Evolutionary conservation across 75 land plant genomes (phyloP), one percentile per base, ranked within the genome.

Genomic region (Selaginella moellendorffii): DNA sequence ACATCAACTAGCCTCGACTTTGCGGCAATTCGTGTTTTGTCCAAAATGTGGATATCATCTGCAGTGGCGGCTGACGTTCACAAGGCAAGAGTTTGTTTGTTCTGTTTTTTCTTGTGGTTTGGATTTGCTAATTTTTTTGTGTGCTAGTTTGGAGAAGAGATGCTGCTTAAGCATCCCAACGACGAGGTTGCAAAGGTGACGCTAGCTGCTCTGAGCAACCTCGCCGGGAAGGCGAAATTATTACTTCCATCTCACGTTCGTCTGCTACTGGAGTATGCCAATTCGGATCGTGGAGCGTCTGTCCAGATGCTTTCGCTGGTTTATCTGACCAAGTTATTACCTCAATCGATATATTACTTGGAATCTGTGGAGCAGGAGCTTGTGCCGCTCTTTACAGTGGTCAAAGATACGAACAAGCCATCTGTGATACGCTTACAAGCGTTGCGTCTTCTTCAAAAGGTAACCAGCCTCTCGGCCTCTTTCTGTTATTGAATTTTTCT

Each of bases 201-300:
- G 66, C 69, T 85, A 56, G 62, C 74, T 24, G 68, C 90, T 62
- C 85, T 90, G 18, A 69, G 90, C 24, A 80, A 70, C 66, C 76
- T 90, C 30, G 90, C 85, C 24, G 68, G 68, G n/a, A 67, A 59
- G 31, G 8, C 63, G 2, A 56, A 56, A 9, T 21, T 27, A 2
- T 52, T 9, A 26, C 1, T 1, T n/a, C 22, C 53, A 29, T 21
- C 52, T 63, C 82, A 81, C 78, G 82, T 79, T 24, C 70, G 76
- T 27, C 63, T 84, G 63, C 74, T 87, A 20, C 19, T 75, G 20
- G 66, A 71, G 23, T 81, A 81, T 74, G 30, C 79, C 27, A 58
- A 27, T 59, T 65, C 63, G 26, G 75, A 81, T 54, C 62, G 68
- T 62, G 53, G 77, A 25, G 46, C 67, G 30, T 64, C 20, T 61